These are phyloP conservation scores for Helotiales sp. DNA, from an alignment of 2,329 filamentous ascomycete species.

Conservation along the genomic window DNA sequence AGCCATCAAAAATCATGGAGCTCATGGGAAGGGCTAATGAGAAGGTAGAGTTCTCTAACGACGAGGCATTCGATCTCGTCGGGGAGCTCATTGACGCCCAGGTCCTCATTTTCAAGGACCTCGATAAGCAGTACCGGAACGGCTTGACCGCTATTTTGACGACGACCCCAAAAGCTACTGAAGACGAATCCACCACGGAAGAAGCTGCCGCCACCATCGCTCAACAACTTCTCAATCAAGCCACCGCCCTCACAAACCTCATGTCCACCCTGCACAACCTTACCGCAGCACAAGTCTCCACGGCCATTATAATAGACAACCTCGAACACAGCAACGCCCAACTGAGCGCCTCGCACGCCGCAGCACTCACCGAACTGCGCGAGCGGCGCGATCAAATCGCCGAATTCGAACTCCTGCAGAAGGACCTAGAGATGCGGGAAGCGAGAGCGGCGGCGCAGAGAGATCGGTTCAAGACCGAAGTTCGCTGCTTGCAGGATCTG, in stretches of 20 bases:
- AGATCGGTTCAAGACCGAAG: background rate
- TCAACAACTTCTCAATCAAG: background rate
- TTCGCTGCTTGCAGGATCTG: background rate
- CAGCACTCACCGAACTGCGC: background rate
- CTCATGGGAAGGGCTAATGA: background rate
- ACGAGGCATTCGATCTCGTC: background rate
- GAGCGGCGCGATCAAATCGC: slow-evolving; percentile 2
- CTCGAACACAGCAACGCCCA: background rate
- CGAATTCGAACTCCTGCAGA: background rate
- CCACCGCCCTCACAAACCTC: background rate
- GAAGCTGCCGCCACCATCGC: background rate
- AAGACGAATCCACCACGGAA: background rate
- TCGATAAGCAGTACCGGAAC: background rate
- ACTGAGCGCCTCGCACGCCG: background rate
- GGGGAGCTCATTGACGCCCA: background rate
- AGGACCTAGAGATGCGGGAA: background rate
- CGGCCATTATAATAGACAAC: too few relatives aligned
- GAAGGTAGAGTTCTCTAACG: background rate
- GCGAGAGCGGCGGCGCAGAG: background rate
- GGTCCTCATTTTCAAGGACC: background rate
- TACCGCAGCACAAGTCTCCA: background rate
- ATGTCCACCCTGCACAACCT: background rate
- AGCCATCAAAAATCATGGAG: background rate
- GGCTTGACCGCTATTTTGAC: background rate
- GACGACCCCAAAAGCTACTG: too few relatives aligned